Percentiles rank a stretch among this genome's conserved stretches.
Conservation (phyloP, 768 basidiomycete genomes). For the Agaricus blazei region DNA sequence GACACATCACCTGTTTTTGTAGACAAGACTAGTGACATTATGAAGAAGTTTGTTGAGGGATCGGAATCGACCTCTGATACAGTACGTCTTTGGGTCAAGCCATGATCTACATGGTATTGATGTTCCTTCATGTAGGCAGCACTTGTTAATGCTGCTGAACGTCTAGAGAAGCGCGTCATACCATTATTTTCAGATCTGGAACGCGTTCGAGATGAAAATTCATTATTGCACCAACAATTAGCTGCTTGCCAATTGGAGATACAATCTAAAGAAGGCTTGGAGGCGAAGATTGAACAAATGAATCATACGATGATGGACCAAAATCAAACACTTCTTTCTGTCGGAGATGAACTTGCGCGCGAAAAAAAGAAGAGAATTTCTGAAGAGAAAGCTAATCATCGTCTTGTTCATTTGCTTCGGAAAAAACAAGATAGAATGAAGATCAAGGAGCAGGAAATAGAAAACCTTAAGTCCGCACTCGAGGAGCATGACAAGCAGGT, state of each 20-base stretch:
- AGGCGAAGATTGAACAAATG: not conserved
- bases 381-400: constrained; percentile 4
- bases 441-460: constrained; percentile 1
- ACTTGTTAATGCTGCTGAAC: not conserved
- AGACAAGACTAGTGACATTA: not conserved
- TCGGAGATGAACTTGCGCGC: not conserved
- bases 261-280: constrained; percentile 1
- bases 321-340: not conserved
- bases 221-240: not conserved
- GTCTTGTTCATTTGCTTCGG: constrained; percentile 7
- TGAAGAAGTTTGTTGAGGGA: not conserved
- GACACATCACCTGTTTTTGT: not conserved
- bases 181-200: constrained; percentile 4
- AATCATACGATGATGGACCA: not conserved
- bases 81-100: not conserved
- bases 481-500: constrained; percentile 8
- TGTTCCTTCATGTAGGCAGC: not conserved
- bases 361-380: constrained; percentile 6
- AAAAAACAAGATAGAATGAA: constrained; percentile 8
- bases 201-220: not conserved
- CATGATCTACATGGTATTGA: not conserved
- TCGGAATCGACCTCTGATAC: not conserved
- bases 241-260: not conserved
- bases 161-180: constrained; percentile 7
- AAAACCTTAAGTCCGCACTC: not conserved